A percentile compares a stretch with the other conserved stretches of the same genome.
phyloP scores from a whole-genome alignment of 768 basidiomycete genomes.

The Pisolithus sp. region DNA sequence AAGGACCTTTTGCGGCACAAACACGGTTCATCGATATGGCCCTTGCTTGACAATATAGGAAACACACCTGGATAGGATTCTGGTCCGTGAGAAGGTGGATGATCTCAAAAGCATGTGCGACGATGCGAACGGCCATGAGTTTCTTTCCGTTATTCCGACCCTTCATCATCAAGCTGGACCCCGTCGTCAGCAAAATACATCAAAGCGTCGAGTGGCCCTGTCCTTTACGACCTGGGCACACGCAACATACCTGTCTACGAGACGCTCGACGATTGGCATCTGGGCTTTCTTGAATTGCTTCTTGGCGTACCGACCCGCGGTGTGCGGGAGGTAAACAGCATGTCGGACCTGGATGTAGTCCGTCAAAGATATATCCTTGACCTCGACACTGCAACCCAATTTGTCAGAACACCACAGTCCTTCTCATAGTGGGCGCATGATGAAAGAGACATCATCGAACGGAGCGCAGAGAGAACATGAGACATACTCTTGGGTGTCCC shows the following conservation, averaged over 20 bases:
- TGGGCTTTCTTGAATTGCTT: constrained; percentile 99
- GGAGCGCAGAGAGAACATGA: background rate
- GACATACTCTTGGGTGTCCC: constrained; percentile 90
- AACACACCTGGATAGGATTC: constrained; percentile 93
- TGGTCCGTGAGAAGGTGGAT: constrained; percentile 99
- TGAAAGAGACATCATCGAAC: background rate
- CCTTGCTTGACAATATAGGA: background rate
- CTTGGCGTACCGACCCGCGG: constrained; percentile 98
- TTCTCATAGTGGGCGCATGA: background rate
- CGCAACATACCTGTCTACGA: constrained; percentile 81
- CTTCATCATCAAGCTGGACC: constrained; percentile 97
- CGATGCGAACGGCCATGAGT: constrained; percentile 97
- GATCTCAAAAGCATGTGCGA: constrained; percentile 98
- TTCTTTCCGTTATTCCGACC: constrained; percentile 99
- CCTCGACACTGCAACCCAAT: constrained; percentile 70
- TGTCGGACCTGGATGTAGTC: constrained; percentile 99
- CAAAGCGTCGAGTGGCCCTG: background rate
- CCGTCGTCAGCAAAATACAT: background rate
- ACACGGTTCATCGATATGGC: background rate
- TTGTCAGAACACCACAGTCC: constrained; percentile 10
- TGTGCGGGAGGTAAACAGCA: constrained; percentile 96
- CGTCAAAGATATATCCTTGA: constrained; percentile 97
- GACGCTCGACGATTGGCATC: constrained; percentile 99
- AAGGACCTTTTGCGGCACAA: constrained; percentile 51
- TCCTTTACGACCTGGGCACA: background rate